Evolutionary conservation across 1,139 yeast species (phyloP).

Genomic region (Lodderomyces margitis): DNA sequence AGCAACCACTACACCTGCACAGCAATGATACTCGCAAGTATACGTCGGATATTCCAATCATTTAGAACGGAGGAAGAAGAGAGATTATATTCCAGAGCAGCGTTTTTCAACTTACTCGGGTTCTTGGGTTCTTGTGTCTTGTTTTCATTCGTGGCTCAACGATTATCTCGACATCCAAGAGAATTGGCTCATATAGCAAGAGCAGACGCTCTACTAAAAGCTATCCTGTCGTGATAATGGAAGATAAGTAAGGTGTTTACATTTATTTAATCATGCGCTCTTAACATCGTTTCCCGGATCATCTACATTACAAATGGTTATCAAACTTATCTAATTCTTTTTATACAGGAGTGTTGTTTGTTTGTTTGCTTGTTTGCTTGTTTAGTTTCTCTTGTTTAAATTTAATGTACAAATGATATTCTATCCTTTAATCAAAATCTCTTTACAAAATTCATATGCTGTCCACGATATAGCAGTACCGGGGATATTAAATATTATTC

Average conservation of each 20-base stretch:
- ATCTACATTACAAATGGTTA: background rate
- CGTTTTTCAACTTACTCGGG: conserved; percentile 80
- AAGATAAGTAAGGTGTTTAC: background rate
- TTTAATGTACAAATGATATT: background rate
- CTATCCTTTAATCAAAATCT: conserved; percentile 40
- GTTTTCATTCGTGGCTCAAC: conserved; percentile 79
- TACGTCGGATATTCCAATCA: conserved; percentile 75
- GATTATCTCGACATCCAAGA: conserved; percentile 41
- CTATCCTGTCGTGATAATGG: conserved; percentile 13
- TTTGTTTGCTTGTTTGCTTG: too few relatives aligned
- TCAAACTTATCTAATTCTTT: background rate
- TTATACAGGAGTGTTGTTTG: background rate
- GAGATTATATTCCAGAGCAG: conserved; percentile 68
- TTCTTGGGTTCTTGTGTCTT: conserved; percentile 78
- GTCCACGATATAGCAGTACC: conserved; percentile 99
- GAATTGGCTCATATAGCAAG: conserved; percentile 35
- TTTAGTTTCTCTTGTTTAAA: too few relatives aligned
- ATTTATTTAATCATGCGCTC: background rate
- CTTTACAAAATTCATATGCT: conserved; percentile 96
- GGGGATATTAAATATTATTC: conserved; percentile 92
- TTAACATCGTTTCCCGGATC: background rate
- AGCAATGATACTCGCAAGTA: conserved; percentile 58
- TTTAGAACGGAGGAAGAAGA: conserved; percentile 87
- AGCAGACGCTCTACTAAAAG: conserved; percentile 27
- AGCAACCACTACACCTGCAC: background rate